Evolutionary conservation across 148 eudicot species (phyloP).

Genomic region (Pharnaceum exiguum): DNA sequence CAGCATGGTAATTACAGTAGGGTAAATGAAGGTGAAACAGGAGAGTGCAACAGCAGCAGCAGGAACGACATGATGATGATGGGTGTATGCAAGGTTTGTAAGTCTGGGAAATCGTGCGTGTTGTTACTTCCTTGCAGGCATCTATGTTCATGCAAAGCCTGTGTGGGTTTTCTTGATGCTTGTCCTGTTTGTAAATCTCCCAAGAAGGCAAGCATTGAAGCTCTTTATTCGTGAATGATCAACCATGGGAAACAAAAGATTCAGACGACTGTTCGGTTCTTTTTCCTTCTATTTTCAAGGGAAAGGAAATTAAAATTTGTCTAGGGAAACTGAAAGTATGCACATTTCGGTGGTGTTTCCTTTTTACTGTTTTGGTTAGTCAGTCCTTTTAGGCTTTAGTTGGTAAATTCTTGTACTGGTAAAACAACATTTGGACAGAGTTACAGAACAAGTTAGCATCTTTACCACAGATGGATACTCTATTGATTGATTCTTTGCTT

Average conservation of each 20-base stretch:
- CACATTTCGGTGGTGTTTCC: neutral
- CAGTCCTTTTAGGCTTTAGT: neutral
- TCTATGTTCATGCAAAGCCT: constrained; percentile 54
- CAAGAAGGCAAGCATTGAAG: constrained; percentile 56
- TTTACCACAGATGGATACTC: neutral
- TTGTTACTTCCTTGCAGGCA: constrained; percentile 75
- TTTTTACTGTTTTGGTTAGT: neutral
- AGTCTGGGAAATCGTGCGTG: constrained; percentile 37
- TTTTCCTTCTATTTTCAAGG: neutral
- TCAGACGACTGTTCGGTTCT: neutral
- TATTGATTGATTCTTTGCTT: neutral
- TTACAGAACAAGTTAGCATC: no score
- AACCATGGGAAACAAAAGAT: neutral
- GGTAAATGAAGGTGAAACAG: constrained; percentile 8
- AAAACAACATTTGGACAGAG: no score
- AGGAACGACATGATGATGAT: constrained; percentile 3
- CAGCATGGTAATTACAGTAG: no score
- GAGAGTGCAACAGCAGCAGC: neutral
- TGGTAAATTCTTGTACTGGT: constrained; percentile 26
- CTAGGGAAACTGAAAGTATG: constrained; percentile 3
- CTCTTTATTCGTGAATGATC: constrained; percentile 25
- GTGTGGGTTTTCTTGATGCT: constrained; percentile 45
- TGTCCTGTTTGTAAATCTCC: constrained; percentile 69
- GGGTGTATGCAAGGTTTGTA: constrained; percentile 48
- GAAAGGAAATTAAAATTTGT: constrained; percentile 4